Conservation (phyloP, 805 yeast species). For the Wickerhamomyces tratensis region DNA sequence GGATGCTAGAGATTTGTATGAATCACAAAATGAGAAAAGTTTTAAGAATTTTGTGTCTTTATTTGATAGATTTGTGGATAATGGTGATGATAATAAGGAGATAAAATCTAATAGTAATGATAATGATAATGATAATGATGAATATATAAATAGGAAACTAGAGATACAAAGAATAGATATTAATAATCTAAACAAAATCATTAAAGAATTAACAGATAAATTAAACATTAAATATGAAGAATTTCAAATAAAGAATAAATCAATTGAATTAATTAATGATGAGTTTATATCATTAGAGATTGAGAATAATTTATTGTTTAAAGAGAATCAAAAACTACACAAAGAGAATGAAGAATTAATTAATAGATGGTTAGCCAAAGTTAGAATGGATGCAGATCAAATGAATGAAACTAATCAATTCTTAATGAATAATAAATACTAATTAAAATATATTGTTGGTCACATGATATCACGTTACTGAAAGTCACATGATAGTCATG, state of each 20-base stretch:
- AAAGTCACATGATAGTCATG: too few relatives aligned
- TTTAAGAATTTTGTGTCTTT: too few relatives aligned
- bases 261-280: conserved; percentile 54
- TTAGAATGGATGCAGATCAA: conserved; percentile 47
- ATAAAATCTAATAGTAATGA: too few relatives aligned
- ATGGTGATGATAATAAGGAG: too few relatives aligned
- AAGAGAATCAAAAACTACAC: conserved; percentile 25
- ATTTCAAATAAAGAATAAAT: conserved; percentile 36
- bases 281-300: conserved; percentile 54
- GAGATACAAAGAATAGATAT: conserved; percentile 13
- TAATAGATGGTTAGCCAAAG: conserved; percentile 50
- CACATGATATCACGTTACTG: too few relatives aligned
- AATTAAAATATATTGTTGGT: too few relatives aligned
- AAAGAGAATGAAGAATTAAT: conserved; percentile 42
- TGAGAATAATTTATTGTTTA: conserved; percentile 33
- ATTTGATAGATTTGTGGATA: too few relatives aligned
- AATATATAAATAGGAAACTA: not conserved
- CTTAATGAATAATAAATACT: conserved; percentile 12
- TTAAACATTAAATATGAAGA: conserved; percentile 17
- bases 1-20: too few relatives aligned
- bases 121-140: not conserved
- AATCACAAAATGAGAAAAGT: too few relatives aligned
- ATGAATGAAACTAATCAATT: conserved; percentile 39
- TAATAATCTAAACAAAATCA: conserved; percentile 16
- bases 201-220: conserved; percentile 19